These are phyloP conservation scores for Amanita rimosa DNA, from an alignment of 768 basidiomycete species.

Conservation along the genomic window DNA sequence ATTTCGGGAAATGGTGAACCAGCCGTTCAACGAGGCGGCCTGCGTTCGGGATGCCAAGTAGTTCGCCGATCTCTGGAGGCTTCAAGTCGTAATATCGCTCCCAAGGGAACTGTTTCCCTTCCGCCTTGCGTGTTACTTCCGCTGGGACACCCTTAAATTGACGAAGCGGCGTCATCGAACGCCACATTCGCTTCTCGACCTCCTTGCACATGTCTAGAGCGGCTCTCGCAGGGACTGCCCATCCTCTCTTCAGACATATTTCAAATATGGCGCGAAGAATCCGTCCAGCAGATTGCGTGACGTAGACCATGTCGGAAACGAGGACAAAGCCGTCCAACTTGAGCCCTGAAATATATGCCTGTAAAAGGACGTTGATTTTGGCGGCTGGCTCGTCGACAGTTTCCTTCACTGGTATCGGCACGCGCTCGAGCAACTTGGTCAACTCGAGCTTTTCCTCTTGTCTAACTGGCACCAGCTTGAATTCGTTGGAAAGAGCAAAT, in stretches of 20 bases:
- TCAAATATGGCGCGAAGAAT: constrained; percentile 96
- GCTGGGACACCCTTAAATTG: constrained; percentile 89
- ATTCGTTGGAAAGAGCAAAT: constrained; percentile 92
- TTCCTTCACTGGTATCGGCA: constrained; percentile 97
- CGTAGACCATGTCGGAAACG: constrained; percentile 90
- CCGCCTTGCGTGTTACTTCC: constrained; percentile 82
- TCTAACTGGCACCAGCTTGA: constrained; percentile 80
- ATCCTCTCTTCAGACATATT: constrained; percentile 96
- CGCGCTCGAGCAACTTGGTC: constrained; percentile 81
- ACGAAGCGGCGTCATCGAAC: constrained; percentile 92
- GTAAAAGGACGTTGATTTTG: constrained; percentile 93
- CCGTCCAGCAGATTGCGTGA: constrained; percentile 94
- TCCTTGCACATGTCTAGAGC: constrained; percentile 94
- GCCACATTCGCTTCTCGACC: constrained; percentile 91
- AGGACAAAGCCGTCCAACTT: constrained; percentile 90
- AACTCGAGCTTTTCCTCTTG: constrained; percentile 90
- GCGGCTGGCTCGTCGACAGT: constrained; percentile 92
- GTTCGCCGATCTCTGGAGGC: constrained; percentile 89
- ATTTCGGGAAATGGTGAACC: constrained; percentile 93
- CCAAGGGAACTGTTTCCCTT: constrained; percentile 98
- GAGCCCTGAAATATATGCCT: constrained; percentile 89
- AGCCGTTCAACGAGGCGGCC: constrained; percentile 86
- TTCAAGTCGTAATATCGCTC: constrained; percentile 92
- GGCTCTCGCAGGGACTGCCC: constrained; percentile 88
- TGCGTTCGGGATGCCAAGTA: constrained; percentile 89